A percentile compares a stretch with the other conserved stretches of the same genome.
Evolutionary conservation across 139 green algal species (phyloP).

Genomic region (Coccomyxa sp.): DNA sequence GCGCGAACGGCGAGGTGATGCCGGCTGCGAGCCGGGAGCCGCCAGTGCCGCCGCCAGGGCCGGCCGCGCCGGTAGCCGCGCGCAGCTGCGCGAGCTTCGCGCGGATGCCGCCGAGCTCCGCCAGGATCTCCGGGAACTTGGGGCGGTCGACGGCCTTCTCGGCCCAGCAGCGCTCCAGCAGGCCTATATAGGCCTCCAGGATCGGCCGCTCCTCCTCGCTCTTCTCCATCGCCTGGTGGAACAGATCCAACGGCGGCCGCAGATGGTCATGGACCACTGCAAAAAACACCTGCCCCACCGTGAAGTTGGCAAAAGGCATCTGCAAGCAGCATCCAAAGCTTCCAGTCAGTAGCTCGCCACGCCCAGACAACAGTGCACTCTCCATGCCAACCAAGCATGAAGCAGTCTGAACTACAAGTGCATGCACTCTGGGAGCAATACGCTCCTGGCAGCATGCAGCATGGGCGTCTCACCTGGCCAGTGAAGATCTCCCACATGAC

Average conservation of each 20-base stretch:
- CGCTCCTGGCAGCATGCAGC: no score
- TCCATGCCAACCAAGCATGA: no score
- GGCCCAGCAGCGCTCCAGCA: not conserved
- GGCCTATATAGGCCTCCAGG: not conserved
- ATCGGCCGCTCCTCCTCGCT: not conserved
- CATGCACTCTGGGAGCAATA: no score
- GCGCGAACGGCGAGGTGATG: no score
- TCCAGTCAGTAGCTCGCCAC: not conserved
- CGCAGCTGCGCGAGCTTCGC: no score
- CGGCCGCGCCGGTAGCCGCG: no score
- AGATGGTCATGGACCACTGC: not conserved
- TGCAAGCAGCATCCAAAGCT: not conserved
- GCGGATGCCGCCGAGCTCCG: not conserved
- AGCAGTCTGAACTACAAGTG: no score
- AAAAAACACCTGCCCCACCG: not conserved
- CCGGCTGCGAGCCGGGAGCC: no score
- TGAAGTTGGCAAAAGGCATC: not conserved
- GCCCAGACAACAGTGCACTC: no score
- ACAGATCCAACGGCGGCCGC: not conserved
- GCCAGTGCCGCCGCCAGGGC: no score
- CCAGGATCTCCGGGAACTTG: not conserved
- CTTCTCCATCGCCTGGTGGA: not conserved
- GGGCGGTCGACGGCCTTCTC: not conserved
- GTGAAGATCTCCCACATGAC: conserved; percentile 3
- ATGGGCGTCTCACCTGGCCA: not conserved